Percentiles rank a stretch among this genome's conserved stretches.
Evolutionary conservation across 805 yeast genomes (phyloP).

Genomic region (Blastobotrys mokoenaii): DNA sequence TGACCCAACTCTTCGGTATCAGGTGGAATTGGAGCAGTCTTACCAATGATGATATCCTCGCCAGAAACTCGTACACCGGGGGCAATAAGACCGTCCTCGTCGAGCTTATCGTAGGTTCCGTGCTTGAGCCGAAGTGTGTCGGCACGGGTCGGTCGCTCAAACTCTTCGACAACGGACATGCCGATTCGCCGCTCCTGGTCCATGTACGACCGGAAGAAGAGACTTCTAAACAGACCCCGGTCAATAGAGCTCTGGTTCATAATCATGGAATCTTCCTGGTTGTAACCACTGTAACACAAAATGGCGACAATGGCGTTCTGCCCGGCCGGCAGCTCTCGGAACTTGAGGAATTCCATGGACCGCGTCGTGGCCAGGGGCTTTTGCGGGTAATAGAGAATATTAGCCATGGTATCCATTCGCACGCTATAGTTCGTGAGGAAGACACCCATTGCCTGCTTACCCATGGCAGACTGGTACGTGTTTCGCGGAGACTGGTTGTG

Average conservation of each 20-base stretch:
- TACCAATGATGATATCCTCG: slow-evolving; percentile 97
- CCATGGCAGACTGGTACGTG: slow-evolving; percentile 93
- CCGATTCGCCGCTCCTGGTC: slow-evolving; percentile 98
- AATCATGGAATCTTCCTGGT: slow-evolving; percentile 99
- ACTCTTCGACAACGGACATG: slow-evolving; percentile 95
- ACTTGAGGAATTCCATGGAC: slow-evolving; percentile 94
- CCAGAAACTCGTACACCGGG: slow-evolving; percentile 99
- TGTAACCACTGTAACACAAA: slow-evolving; percentile 96
- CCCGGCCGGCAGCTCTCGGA: slow-evolving; percentile 97
- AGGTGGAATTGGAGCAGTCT: slow-evolving; percentile 98
- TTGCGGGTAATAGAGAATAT: slow-evolving; percentile 93
- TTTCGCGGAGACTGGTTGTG: slow-evolving; percentile 94
- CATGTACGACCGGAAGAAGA: slow-evolving; percentile 95
- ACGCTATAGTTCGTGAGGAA: slow-evolving; percentile 90
- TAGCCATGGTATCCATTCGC: slow-evolving; percentile 99
- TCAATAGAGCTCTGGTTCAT: slow-evolving; percentile 98
- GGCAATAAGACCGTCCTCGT: slow-evolving; percentile 94
- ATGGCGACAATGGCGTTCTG: slow-evolving; percentile 98
- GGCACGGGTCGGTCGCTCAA: slow-evolving; percentile 92
- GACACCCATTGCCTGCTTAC: slow-evolving; percentile 99
- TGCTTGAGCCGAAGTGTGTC: slow-evolving; percentile 93
- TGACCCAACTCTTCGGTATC: slow-evolving; percentile 98
- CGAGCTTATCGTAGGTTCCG: slow-evolving; percentile 96
- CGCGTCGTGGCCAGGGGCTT: slow-evolving; percentile 97
- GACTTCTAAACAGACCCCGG: slow-evolving; percentile 89